A percentile compares a stretch with the other conserved stretches of the same genome.
Conservation (phyloP, 495 filamentous ascomycete genomes). For the Xylaria nigripes region DNA sequence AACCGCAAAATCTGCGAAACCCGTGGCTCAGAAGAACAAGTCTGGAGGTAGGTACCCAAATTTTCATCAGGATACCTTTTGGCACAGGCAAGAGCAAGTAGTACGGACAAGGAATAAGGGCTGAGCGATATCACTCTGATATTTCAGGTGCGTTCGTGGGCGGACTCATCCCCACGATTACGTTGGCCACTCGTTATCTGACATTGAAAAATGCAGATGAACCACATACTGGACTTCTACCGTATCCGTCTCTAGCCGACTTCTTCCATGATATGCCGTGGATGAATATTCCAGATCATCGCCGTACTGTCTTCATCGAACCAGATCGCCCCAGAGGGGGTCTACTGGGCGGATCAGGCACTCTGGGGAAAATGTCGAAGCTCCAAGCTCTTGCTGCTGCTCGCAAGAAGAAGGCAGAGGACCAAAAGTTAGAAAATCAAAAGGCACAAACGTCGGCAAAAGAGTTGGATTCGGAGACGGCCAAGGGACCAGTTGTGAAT, state of each 20-base stretch:
- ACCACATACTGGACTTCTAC: slow-evolving; percentile 20
- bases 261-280: slow-evolving; percentile 85
- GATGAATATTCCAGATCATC: slow-evolving; percentile 64
- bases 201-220: slow-evolving; percentile 9
- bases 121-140: background rate
- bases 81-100: slow-evolving; percentile 5
- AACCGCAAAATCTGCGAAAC: slow-evolving; percentile 27
- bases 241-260: slow-evolving; percentile 16
- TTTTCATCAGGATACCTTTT: slow-evolving; percentile 18
- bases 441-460: slow-evolving; percentile 2
- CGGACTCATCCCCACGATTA: background rate
- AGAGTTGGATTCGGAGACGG: slow-evolving; percentile 1
- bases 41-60: slow-evolving; percentile 44
- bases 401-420: slow-evolving; percentile 74
- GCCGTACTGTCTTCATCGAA: slow-evolving; percentile 59
- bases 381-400: slow-evolving; percentile 82
- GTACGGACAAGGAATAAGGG: background rate
- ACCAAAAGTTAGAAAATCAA: slow-evolving; percentile 39
- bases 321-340: slow-evolving; percentile 53
- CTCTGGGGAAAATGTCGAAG: slow-evolving; percentile 72
- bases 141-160: slow-evolving; percentile 1
- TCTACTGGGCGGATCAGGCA: slow-evolving; percentile 66
- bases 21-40: slow-evolving; percentile 22
- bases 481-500: slow-evolving; percentile 14
- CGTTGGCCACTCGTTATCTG: slow-evolving; percentile 6